Percentiles rank a stretch among this genome's conserved stretches.
Conservation (phyloP, 1,139 yeast genomes). For the Suhomyces coccinellae region DNA sequence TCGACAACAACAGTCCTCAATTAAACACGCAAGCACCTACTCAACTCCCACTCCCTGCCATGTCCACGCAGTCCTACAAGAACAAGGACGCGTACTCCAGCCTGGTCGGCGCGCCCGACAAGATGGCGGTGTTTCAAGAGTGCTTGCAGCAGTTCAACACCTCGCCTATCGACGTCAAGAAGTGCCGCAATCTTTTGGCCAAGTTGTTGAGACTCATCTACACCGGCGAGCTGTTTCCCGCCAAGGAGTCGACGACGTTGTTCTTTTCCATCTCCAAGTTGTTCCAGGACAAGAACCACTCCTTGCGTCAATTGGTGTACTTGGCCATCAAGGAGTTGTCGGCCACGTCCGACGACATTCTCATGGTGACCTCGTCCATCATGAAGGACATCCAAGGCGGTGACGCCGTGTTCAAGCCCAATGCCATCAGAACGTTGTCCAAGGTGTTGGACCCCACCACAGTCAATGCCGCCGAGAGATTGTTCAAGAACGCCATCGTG, state of each 20-base stretch:
- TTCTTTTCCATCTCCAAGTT: conserved; percentile 93
- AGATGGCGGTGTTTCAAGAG: conserved; percentile 96
- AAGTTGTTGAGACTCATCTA: conserved; percentile 71
- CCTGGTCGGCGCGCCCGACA: conserved; percentile 63
- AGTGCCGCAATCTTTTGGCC: conserved; percentile 78
- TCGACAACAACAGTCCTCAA: conserved; percentile 12
- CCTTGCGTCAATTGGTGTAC: conserved; percentile 91
- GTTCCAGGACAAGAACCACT: conserved; percentile 88
- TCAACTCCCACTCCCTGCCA: conserved; percentile 22
- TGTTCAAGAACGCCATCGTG: conserved; percentile 89
- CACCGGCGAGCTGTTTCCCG: conserved; percentile 84
- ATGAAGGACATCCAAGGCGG: conserved; percentile 97
- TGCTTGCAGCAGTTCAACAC: conserved; percentile 92
- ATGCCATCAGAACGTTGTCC: conserved; percentile 89
- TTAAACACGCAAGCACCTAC: conserved; percentile 11
- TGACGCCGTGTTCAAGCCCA: conserved; percentile 83
- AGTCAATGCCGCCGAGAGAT: conserved; percentile 90
- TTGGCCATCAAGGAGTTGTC: conserved; percentile 90
- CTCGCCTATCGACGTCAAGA: conserved; percentile 83
- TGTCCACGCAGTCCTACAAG: conserved; percentile 83
- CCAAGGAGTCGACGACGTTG: conserved; percentile 86
- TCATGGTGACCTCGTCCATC: conserved; percentile 96
- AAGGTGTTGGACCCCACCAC: conserved; percentile 90
- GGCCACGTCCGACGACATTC: conserved; percentile 80
- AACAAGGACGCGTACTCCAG: conserved; percentile 74